Evolutionary conservation across 208 protist species (phyloP), one percentile per base, ranked within the genome.

Genomic region (Zelonia costaricensis): DNA sequence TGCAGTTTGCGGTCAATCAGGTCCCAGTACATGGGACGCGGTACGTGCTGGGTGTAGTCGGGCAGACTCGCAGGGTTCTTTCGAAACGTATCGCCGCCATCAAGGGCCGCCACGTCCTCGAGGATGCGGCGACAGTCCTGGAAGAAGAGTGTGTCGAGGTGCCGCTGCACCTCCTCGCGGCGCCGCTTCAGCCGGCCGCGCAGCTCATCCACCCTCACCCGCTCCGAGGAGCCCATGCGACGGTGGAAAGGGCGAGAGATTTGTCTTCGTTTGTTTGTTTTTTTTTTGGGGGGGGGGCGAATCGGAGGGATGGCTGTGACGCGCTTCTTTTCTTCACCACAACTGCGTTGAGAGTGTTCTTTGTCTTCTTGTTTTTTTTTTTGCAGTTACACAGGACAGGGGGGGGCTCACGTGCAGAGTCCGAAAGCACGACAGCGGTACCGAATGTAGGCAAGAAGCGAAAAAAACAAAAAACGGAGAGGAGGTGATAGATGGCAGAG

Each of bases 81-180:
- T 9, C 55, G 43, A 71, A 94, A 92, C 31, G 78, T 40, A 7
- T 69, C 47, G 27, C 73, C 57, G 45, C 39, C 53, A 54, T 92
- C 88, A 0, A 83, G 38, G 33, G 59, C 61, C 38, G 45, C 47
- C 8, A 84, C 72, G 31, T 43, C 48, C 30, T 78, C 44, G 18
- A 82, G 47, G 18, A 86, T 76, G 9, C 54, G 60, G 12, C 80
- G 76, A 52, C 84, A 91, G 25, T 75, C 39, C 9, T 62, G 49
- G 54, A 93, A 95, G 40, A 93, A 93, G 13, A 68, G 63, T 7
- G 31, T 43, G 42, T 95, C 80, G 27, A 95, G 69, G 53, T 78
- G 76, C 9, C 47, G 36, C 10, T 80, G 48, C 23, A 92, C 65
- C 33, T 90, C 78, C 12, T 69, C 61, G 16, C 76, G 76, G 52